Conservation (phyloP, 2,329 filamentous ascomycete species). For the Colletotrichum horii region DNA sequence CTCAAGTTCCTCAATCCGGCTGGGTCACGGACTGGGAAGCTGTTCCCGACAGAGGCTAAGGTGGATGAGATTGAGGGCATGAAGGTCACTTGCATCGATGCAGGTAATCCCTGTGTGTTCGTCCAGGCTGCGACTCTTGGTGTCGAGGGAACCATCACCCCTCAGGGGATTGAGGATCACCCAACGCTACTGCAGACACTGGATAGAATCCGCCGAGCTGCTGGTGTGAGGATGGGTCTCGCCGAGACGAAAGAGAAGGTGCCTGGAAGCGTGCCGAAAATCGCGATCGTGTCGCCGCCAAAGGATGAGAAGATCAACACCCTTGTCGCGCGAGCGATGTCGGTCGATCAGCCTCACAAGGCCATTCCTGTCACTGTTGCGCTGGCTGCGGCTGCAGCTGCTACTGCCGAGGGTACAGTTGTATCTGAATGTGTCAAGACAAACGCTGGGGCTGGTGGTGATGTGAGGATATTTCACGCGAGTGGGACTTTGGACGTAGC, state of each 20-base stretch:
- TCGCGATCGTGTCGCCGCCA: constrained; percentile 58
- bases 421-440: constrained; percentile 32
- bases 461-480: constrained; percentile 48
- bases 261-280: constrained; percentile 67
- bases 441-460: constrained; percentile 27
- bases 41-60: constrained; percentile 63
- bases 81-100: constrained; percentile 64
- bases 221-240: constrained; percentile 67
- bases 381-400: constrained; percentile 51
- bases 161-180: constrained; percentile 56
- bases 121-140: constrained; percentile 58
- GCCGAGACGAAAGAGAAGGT: constrained; percentile 39
- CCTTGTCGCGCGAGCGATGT: constrained; percentile 51
- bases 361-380: constrained; percentile 62
- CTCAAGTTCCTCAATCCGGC: constrained; percentile 68
- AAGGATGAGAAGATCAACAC: constrained; percentile 33
- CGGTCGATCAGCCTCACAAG: constrained; percentile 61
- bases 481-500: constrained; percentile 50
- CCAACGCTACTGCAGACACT: constrained; percentile 48
- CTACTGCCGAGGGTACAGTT: constrained; percentile 46
- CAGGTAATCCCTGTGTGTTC: constrained; percentile 69
- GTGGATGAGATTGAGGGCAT: constrained; percentile 56
- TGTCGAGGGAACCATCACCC: constrained; percentile 54
- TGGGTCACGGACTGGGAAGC: constrained; percentile 66
- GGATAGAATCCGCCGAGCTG: constrained; percentile 61